phyloP scores from a whole-genome alignment of 1,284 basidiomycete genomes.

The Blastosporella zonata region DNA sequence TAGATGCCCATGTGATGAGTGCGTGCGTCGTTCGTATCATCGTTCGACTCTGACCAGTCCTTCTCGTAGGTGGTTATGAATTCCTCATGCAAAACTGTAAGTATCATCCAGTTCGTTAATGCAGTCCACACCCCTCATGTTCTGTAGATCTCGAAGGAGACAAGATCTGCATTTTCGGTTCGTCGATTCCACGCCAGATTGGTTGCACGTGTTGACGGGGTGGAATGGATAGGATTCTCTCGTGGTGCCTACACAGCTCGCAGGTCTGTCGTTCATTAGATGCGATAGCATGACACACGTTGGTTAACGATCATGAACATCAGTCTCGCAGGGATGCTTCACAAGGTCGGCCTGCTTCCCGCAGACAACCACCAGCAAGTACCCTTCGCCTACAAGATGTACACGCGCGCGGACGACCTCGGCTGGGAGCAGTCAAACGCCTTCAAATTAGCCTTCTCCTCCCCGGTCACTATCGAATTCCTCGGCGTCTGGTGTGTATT shows the following conservation, averaged over 20 bases:
- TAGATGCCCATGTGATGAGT: constrained; percentile 52
- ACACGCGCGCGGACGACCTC: constrained; percentile 40
- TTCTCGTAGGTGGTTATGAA: constrained; percentile 16
- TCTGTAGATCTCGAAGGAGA: constrained; percentile 34
- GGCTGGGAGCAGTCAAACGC: constrained; percentile 55
- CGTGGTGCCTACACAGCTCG: constrained; percentile 22
- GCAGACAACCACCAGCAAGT: constrained; percentile 58
- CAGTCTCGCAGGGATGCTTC: constrained; percentile 22
- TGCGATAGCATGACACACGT: constrained; percentile 54
- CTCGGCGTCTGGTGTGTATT: constrained; percentile 55
- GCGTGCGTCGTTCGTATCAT: constrained; percentile 8
- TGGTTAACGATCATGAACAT: constrained; percentile 21
- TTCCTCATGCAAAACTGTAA: constrained; percentile 22
- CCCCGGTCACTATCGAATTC: constrained; percentile 56
- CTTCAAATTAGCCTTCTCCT: constrained; percentile 65
- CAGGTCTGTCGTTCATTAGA: constrained; percentile 21
- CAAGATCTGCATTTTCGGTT: constrained; percentile 22
- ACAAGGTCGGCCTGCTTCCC: constrained; percentile 56
- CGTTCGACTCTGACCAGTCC: constrained; percentile 23
- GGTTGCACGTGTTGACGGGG: constrained; percentile 26
- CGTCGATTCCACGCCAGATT: constrained; percentile 26
- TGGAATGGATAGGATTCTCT: constrained; percentile 15
- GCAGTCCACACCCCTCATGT: background rate
- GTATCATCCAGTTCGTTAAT: background rate
- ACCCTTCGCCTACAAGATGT: constrained; percentile 74